Percentiles rank a stretch among this genome's conserved stretches.
Evolutionary conservation across 2,329 filamentous ascomycete genomes (phyloP).

Genomic region (Claviceps purpurea): DNA sequence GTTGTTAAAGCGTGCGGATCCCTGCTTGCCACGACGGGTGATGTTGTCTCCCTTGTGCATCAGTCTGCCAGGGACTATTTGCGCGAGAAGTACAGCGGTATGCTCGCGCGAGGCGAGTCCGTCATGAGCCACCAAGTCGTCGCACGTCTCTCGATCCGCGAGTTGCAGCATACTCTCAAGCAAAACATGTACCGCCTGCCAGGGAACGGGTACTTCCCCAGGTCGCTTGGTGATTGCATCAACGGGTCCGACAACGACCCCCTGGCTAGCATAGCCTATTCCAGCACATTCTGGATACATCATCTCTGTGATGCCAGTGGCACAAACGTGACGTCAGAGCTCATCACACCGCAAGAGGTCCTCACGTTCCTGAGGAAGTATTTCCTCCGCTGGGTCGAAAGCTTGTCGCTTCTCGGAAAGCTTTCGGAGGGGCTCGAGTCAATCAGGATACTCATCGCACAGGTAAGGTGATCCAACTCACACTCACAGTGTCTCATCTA

Average conservation of each 20-base stretch:
- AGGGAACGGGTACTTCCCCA: conserved; percentile 12
- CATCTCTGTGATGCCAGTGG: conserved; percentile 14
- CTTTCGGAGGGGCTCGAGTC: conserved; percentile 5
- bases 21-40: conserved; percentile 18
- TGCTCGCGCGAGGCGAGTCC: conserved; percentile 17
- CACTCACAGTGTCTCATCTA: neutral
- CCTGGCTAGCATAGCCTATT: conserved; percentile 11
- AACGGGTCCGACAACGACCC: conserved; percentile 9
- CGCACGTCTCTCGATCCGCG: conserved; percentile 19
- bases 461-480: conserved; percentile 1
- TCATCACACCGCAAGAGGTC: conserved; percentile 12
- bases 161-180: conserved; percentile 18
- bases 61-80: conserved; percentile 31
- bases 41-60: conserved; percentile 24
- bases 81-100: conserved; percentile 6
- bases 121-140: conserved; percentile 18
- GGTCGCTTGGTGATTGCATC: conserved; percentile 3
- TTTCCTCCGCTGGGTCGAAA: conserved; percentile 10
- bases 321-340: neutral
- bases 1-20: conserved; percentile 24
- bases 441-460: conserved; percentile 1
- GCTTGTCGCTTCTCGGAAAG: conserved; percentile 7
- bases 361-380: conserved; percentile 7
- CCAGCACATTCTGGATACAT: conserved; percentile 20
- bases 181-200: conserved; percentile 23